Evolutionary conservation across 305 asterid genomes (phyloP), one percentile per base, ranked within the genome.

Genomic region (Rubia balearica): DNA sequence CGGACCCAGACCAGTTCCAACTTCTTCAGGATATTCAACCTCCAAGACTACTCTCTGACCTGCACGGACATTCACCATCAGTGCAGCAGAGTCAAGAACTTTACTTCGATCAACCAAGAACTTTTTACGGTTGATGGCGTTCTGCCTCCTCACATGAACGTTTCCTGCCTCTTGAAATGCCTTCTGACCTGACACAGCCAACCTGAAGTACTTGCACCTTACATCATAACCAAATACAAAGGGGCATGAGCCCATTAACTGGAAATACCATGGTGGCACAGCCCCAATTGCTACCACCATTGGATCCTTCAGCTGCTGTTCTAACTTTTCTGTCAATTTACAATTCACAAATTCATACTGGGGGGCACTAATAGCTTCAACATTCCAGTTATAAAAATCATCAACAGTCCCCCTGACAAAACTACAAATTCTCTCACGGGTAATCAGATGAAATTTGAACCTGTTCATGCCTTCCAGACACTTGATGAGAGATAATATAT

Each of bases 1-100:
- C 7, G 99, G 99, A 69, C 99, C 99, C 69, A 90, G 95, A 67
- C 99, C 99, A 59, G 98, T 90, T 63, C 99, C 99, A 53, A 95
- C 98, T 87, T 95, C 99, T 65, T 92, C 97, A 67, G 68, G 78
- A 77, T 90, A 95, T 75, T 92, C 96, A 84, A 95, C 99, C 82
- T 95, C 99, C 80, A 88, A 73, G 70, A 74, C 78, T 74, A 80
- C 96, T 76, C 82, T 86, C 41, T 88, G 87, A 70, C 74, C 73
- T 70, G 86, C 82, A 79, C 84, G 77, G 66, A 79, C 79, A 57
- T 90, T 87, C 97, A 90, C 90, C 97, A 95, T 95, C 73, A 76
- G 80, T 17, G 71, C 72, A 65, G 96, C 98, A 57, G 98, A 95
- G 66, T 90, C 97, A 42, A 95, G 80, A 71, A 92, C 83, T 74